Percentiles rank a stretch among this genome's conserved stretches.
Evolutionary conservation across 768 basidiomycete species (phyloP).

Genomic region (Saitozyma podzolica): DNA sequence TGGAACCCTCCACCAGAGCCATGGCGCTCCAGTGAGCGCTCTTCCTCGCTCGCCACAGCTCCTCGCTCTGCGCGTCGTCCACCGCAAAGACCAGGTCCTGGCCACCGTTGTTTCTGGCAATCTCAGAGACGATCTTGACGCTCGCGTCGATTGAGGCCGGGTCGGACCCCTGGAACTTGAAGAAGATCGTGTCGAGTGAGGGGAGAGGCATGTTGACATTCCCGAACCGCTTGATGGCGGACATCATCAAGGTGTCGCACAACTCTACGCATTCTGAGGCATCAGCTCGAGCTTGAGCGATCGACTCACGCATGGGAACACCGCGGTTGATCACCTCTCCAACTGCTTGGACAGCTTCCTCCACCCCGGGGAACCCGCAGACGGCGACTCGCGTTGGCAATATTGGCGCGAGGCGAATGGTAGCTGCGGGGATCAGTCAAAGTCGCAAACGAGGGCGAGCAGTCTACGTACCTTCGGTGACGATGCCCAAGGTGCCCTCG

Average conservation of each 20-base stretch:
- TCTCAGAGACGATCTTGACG: conserved; percentile 62
- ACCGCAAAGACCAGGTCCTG: conserved; percentile 68
- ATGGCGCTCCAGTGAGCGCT: conserved; percentile 72
- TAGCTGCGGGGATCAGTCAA: conserved; percentile 55
- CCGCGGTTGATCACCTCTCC: conserved; percentile 31
- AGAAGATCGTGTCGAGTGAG: conserved; percentile 75
- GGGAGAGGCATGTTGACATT: conserved; percentile 63
- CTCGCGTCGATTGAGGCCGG: conserved; percentile 57
- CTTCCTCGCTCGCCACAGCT: conserved; percentile 80
- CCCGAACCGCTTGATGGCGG: conserved; percentile 69
- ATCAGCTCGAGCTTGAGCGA: background rate
- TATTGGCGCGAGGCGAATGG: conserved; percentile 73
- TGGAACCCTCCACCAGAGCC: conserved; percentile 62
- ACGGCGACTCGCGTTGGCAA: conserved; percentile 82
- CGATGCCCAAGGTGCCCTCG: conserved; percentile 81
- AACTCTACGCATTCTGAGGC: conserved; percentile 78
- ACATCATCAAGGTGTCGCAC: conserved; percentile 73
- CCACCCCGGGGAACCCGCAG: conserved; percentile 78
- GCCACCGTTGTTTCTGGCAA: conserved; percentile 69
- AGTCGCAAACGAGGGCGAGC: background rate
- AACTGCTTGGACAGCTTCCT: conserved; percentile 73
- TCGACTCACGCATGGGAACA: conserved; percentile 24
- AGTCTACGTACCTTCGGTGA: conserved; percentile 61
- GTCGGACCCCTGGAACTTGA: conserved; percentile 74
- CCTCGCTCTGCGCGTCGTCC: conserved; percentile 70